Evolutionary conservation across 1,284 basidiomycete species (phyloP).

Genomic region (Tausonia pullulans): DNA sequence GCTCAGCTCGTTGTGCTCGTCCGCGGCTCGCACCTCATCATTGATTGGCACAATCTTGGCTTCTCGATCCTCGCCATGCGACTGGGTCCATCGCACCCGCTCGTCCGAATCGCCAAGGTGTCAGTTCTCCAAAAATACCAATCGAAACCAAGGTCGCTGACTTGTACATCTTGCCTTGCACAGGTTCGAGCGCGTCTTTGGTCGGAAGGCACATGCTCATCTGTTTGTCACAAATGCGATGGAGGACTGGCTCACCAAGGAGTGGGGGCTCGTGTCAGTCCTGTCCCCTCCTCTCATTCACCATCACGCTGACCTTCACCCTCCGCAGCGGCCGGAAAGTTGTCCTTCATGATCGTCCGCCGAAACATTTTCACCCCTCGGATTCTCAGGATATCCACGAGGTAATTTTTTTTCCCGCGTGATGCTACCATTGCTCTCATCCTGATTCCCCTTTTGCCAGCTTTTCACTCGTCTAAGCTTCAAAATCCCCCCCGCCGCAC

Average conservation of each 20-base stretch:
- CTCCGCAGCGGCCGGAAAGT: slow-evolving; percentile 41
- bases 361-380: slow-evolving; percentile 60
- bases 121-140: slow-evolving; percentile 29
- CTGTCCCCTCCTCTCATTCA: slow-evolving; percentile 11
- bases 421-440: slow-evolving; percentile 28
- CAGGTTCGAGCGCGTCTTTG: slow-evolving; percentile 75
- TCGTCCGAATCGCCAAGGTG: slow-evolving; percentile 66
- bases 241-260: slow-evolving; percentile 53
- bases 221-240: slow-evolving; percentile 90
- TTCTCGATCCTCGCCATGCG: slow-evolving; percentile 84
- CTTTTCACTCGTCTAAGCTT: slow-evolving; percentile 47
- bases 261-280: slow-evolving; percentile 68
- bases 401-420: slow-evolving; percentile 35
- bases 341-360: slow-evolving; percentile 82
- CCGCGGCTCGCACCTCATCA: slow-evolving; percentile 71
- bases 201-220: slow-evolving; percentile 70
- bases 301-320: slow-evolving; percentile 17
- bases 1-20: slow-evolving; percentile 62
- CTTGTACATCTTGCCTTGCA: neutral
- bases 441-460: slow-evolving; percentile 27
- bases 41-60: slow-evolving; percentile 98
- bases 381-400: slow-evolving; percentile 60
- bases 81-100: slow-evolving; percentile 51
- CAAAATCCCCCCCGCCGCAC: slow-evolving; percentile 23
- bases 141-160: neutral